Percentiles rank a stretch among this genome's conserved stretches.
Evolutionary conservation across 1,139 yeast species (phyloP).

Genomic region (Candida sojae): DNA sequence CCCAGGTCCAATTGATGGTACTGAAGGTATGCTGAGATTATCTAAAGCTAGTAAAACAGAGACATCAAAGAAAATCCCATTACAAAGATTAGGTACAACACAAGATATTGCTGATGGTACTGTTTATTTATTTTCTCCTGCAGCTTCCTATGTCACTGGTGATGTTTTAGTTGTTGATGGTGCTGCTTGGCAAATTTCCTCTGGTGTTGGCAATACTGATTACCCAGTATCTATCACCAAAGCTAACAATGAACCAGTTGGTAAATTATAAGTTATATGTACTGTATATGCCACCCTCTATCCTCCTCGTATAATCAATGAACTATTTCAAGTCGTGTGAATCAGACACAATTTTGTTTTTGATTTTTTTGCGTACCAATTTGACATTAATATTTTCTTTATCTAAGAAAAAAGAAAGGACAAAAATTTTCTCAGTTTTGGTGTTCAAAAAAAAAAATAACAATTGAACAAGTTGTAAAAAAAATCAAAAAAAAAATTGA

Average conservation of each 20-base stretch:
- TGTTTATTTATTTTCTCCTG: constrained; percentile 78
- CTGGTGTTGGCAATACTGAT: constrained; percentile 21
- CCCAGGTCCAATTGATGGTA: constrained; percentile 85
- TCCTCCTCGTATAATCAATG: neutral
- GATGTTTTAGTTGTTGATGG: constrained; percentile 88
- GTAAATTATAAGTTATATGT: constrained; percentile 16
- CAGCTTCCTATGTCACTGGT: constrained; percentile 79
- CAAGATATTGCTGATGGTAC: constrained; percentile 89
- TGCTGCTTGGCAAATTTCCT: constrained; percentile 72
- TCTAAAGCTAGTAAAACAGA: constrained; percentile 35
- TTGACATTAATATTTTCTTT: neutral
- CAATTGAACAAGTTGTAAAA: neutral
- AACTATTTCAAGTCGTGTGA: neutral
- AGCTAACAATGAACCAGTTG: constrained; percentile 9
- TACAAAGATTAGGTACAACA: constrained; percentile 75
- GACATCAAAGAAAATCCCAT: constrained; percentile 56
- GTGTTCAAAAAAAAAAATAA: constrained; percentile 1
- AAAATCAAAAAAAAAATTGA: neutral
- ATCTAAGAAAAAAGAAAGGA: neutral
- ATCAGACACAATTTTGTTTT: neutral
- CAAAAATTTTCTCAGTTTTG: neutral
- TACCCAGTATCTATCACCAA: constrained; percentile 36
- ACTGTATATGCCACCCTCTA: too few species aligned
- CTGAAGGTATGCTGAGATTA: constrained; percentile 79
- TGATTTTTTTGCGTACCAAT: neutral